These are phyloP conservation scores for Alternaria conjuncta DNA, from an alignment of 2,329 filamentous ascomycete species.

Conservation along the genomic window DNA sequence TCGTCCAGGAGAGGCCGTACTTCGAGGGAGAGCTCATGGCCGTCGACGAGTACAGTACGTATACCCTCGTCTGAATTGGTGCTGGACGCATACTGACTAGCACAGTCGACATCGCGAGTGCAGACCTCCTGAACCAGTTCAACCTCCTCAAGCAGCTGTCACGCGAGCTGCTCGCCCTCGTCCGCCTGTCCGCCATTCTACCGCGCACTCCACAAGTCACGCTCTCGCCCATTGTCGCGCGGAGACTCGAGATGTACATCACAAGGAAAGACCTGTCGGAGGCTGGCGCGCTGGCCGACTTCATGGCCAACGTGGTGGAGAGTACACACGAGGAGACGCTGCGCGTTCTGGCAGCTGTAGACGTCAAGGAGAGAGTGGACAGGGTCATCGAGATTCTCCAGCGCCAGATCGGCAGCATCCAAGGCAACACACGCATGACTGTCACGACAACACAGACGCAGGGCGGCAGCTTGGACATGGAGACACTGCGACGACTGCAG, in stretches of 20 bases:
- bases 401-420: constrained; percentile 81
- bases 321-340: constrained; percentile 90
- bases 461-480: constrained; percentile 50
- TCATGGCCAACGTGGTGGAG: constrained; percentile 93
- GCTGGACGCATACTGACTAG: constrained; percentile 9
- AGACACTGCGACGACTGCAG: constrained; percentile 52
- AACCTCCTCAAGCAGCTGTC: constrained; percentile 82
- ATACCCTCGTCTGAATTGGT: background rate
- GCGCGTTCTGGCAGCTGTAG: constrained; percentile 79
- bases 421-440: constrained; percentile 86
- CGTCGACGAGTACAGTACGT: constrained; percentile 71
- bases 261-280: constrained; percentile 80
- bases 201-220: constrained; percentile 69
- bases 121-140: constrained; percentile 74
- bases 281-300: constrained; percentile 87
- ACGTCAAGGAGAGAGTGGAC: constrained; percentile 77
- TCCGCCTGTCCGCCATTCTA: constrained; percentile 85
- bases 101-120: constrained; percentile 43
- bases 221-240: constrained; percentile 83
- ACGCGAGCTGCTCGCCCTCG: constrained; percentile 81
- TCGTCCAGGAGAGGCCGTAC: constrained; percentile 80
- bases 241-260: constrained; percentile 87
- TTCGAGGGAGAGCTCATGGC: constrained; percentile 82
- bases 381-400: constrained; percentile 84
- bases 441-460: constrained; percentile 70